Evolutionary conservation across 139 green algal genomes (phyloP).

Genomic region (Chlamydomonas eustigma): DNA sequence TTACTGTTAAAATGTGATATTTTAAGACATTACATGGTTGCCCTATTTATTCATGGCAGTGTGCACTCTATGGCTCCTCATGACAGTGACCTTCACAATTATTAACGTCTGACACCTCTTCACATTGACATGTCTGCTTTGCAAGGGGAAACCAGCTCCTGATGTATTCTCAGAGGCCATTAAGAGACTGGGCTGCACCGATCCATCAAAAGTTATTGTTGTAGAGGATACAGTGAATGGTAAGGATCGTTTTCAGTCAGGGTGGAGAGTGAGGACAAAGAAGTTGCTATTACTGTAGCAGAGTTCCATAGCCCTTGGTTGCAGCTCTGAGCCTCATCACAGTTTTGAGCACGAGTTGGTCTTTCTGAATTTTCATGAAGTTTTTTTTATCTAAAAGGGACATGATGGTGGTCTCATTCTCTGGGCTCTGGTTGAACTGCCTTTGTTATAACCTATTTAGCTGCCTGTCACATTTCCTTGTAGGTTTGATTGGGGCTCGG

Average conservation of each 20-base stretch:
- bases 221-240: conserved; percentile 74
- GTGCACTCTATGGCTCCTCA: too few relatives aligned
- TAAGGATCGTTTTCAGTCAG: too few relatives aligned
- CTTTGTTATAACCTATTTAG: background rate
- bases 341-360: too few relatives aligned
- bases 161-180: conserved; percentile 76
- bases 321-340: too few relatives aligned
- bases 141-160: conserved; percentile 63
- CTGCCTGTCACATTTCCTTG: background rate
- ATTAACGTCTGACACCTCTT: background rate
- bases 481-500: background rate
- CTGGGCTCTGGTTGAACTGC: background rate
- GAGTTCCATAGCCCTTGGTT: too few relatives aligned
- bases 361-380: background rate
- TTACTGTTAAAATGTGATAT: too few relatives aligned
- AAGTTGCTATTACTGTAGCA: too few relatives aligned
- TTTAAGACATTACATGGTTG: too few relatives aligned
- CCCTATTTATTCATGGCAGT: too few relatives aligned
- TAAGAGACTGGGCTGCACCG: conserved; percentile 43
- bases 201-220: conserved; percentile 40
- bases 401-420: background rate
- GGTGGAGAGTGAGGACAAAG: too few relatives aligned
- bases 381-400: background rate
- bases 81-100: too few relatives aligned
- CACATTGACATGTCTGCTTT: conserved; percentile 9